Evolutionary conservation across 2,329 filamentous ascomycete genomes (phyloP).

Genomic region (Aulographum hederae): DNA sequence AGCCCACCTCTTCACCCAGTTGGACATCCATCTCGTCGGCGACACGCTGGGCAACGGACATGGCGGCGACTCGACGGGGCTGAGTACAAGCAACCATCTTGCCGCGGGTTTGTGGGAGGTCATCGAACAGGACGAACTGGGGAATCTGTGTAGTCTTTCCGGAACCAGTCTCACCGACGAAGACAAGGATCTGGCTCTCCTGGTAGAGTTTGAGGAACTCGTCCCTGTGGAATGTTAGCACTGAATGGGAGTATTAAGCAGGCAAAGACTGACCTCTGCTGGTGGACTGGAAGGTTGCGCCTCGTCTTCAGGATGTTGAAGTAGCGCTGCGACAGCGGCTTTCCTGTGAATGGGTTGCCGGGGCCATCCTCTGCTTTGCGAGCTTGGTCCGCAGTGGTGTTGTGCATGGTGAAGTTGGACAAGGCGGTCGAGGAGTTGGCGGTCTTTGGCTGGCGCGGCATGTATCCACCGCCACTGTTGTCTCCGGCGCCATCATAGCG

Average conservation of each 20-base stretch:
- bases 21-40: slow-evolving; percentile 86
- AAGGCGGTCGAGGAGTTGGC: slow-evolving; percentile 30
- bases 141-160: slow-evolving; percentile 99
- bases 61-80: slow-evolving; percentile 88
- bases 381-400: slow-evolving; percentile 63
- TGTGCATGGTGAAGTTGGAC: slow-evolving; percentile 53
- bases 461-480: slow-evolving; percentile 9
- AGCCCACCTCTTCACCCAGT: slow-evolving; percentile 83
- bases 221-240: slow-evolving; percentile 33
- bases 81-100: slow-evolving; percentile 97
- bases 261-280: slow-evolving; percentile 49
- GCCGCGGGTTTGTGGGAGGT: slow-evolving; percentile 66
- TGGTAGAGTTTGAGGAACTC: slow-evolving; percentile 93
- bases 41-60: slow-evolving; percentile 95
- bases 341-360: slow-evolving; percentile 69
- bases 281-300: slow-evolving; percentile 75
- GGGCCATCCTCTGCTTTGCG: slow-evolving; percentile 60
- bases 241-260: slow-evolving; percentile 1
- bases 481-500: slow-evolving; percentile 41
- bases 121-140: slow-evolving; percentile 94
- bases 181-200: slow-evolving; percentile 85
- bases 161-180: slow-evolving; percentile 97
- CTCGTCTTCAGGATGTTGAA: slow-evolving; percentile 74
- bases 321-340: slow-evolving; percentile 63
- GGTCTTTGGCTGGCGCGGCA: slow-evolving; percentile 12